Percentiles rank a stretch among this genome's conserved stretches.
phyloP scores from a whole-genome alignment of 176 grass and related monocot genomes.

The Puya raimondii region DNA sequence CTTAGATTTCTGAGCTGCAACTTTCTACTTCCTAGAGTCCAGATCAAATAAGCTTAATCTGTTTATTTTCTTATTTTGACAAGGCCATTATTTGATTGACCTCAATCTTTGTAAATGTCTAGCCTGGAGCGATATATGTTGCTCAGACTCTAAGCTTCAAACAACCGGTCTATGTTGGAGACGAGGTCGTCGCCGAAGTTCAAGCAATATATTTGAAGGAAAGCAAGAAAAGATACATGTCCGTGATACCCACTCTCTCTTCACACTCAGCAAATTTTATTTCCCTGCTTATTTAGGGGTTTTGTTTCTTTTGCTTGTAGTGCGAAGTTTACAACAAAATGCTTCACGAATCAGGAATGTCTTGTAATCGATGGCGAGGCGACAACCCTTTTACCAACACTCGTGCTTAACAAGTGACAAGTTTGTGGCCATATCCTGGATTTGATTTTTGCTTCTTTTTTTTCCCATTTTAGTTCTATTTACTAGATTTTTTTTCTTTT shows the following conservation, averaged over 20 bases:
- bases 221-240: slow-evolving; percentile 38
- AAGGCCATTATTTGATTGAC: not conserved
- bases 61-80: no score
- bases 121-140: slow-evolving; percentile 55
- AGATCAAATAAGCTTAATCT: no score
- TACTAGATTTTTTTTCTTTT: no score
- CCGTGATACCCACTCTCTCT: not conserved
- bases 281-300: not conserved
- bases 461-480: no score
- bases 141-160: slow-evolving; percentile 47
- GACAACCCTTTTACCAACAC: slow-evolving; percentile 38
- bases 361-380: slow-evolving; percentile 49
- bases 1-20: no score
- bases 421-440: no score
- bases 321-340: slow-evolving; percentile 56
- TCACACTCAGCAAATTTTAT: not conserved
- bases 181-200: slow-evolving; percentile 43
- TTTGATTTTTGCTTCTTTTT: no score
- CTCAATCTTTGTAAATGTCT: not conserved
- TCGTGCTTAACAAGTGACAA: slow-evolving; percentile 18
- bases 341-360: slow-evolving; percentile 30
- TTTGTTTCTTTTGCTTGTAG: slow-evolving; percentile 19
- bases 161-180: slow-evolving; percentile 44
- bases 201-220: slow-evolving; percentile 31
- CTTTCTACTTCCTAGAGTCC: no score